Evolutionary conservation across 768 basidiomycete genomes (phyloP).

Genomic region (Suillus ampliporus): DNA sequence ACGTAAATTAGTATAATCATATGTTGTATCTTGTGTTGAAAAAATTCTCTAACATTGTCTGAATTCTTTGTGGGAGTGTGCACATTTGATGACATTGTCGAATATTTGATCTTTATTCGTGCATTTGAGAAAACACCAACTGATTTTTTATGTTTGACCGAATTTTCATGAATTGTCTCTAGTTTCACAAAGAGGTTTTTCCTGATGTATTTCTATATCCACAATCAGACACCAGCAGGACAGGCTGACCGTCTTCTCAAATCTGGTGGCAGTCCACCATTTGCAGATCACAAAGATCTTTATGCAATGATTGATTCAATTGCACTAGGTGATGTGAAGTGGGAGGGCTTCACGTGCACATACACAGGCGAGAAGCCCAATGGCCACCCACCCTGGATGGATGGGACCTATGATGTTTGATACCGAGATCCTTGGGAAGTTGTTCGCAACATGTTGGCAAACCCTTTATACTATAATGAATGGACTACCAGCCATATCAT

Average conservation of each 20-base stretch:
- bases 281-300: slow-evolving; percentile 26
- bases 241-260: slow-evolving; percentile 27
- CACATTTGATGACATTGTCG: no score
- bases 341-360: slow-evolving; percentile 29
- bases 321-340: slow-evolving; percentile 31
- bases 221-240: slow-evolving; percentile 29
- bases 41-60: no score
- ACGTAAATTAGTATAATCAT: no score
- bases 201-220: slow-evolving; percentile 28
- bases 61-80: no score
- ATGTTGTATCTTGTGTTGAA: no score
- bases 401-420: slow-evolving; percentile 32
- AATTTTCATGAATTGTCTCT: no score
- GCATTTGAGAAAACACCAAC: no score
- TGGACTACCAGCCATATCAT: slow-evolving; percentile 24
- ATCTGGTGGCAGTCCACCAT: slow-evolving; percentile 26
- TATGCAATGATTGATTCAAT: slow-evolving; percentile 32
- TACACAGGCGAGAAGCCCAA: slow-evolving; percentile 25
- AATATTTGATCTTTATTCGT: no score
- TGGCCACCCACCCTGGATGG: slow-evolving; percentile 31
- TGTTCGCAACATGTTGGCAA: slow-evolving; percentile 25
- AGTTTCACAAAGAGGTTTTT: no score
- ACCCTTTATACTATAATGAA: slow-evolving; percentile 25
- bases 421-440: slow-evolving; percentile 25
- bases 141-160: no score